Evolutionary conservation across 371 early-diverging fungal genomes (phyloP).

Genomic region (Phascolomyces articulosus): DNA sequence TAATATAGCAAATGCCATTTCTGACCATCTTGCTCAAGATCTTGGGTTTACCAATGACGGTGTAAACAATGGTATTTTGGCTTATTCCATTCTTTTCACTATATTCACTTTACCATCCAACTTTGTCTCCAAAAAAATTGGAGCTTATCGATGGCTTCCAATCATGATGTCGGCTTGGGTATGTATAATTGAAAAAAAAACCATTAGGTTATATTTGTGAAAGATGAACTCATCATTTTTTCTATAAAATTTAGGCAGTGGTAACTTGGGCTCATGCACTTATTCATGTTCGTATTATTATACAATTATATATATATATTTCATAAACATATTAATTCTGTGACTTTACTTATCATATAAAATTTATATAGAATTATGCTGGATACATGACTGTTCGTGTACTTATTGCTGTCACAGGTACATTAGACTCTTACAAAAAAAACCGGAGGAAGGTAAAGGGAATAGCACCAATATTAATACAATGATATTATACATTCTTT

Average conservation of each 20-base stretch:
- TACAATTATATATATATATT: not conserved
- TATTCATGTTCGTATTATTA: conserved; percentile 26
- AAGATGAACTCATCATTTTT: too few species aligned
- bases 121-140: conserved; percentile 53
- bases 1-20: conserved; percentile 47
- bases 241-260: too few species aligned
- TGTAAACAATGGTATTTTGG: conserved; percentile 36
- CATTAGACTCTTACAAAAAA: too few species aligned
- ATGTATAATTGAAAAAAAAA: too few species aligned
- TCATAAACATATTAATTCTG: too few species aligned
- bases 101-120: conserved; percentile 46
- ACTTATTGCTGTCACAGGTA: conserved; percentile 38
- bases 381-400: conserved; percentile 31
- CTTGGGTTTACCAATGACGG: conserved; percentile 42
- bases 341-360: not conserved
- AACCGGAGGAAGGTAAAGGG: too few species aligned
- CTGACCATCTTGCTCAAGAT: conserved; percentile 39
- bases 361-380: conserved; percentile 21
- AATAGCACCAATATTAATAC: too few species aligned
- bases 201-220: too few species aligned
- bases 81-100: conserved; percentile 41
- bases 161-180: conserved; percentile 63
- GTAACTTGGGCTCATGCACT: conserved; percentile 51
- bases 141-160: conserved; percentile 62
- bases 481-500: too few species aligned